A percentile compares a stretch with the other conserved stretches of the same genome.
These are phyloP conservation scores for Leucogyrophana mollusca DNA, from an alignment of 768 basidiomycete genomes.

Conservation along the genomic window DNA sequence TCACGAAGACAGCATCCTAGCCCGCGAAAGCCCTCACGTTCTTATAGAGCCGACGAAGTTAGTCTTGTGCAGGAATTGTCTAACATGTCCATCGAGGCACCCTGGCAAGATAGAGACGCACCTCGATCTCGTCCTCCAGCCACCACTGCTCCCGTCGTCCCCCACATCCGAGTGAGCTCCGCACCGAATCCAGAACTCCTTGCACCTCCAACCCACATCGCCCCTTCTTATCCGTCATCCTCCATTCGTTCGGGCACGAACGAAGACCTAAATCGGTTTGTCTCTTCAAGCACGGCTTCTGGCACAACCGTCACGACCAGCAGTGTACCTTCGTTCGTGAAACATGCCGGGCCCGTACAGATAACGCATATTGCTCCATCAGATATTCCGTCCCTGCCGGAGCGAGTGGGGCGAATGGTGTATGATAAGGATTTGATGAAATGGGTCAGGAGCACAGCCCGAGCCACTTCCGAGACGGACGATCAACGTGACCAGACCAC, in stretches of 20 bases:
- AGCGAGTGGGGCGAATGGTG: slow-evolving; percentile 83
- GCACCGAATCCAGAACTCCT: slow-evolving; percentile 25
- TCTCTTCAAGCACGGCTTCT: slow-evolving; percentile 85
- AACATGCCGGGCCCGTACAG: slow-evolving; percentile 77
- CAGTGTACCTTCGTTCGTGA: slow-evolving; percentile 80
- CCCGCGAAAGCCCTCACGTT: slow-evolving; percentile 41
- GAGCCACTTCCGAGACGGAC: slow-evolving; percentile 27
- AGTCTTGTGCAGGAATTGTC: slow-evolving; percentile 41
- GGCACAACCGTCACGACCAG: slow-evolving; percentile 68
- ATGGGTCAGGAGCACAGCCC: slow-evolving; percentile 71
- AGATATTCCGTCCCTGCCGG: slow-evolving; percentile 73
- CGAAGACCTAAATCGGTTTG: slow-evolving; percentile 84
- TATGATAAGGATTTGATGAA: slow-evolving; percentile 82
- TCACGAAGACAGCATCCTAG: slow-evolving; percentile 39
- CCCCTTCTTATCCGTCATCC: slow-evolving; percentile 45
- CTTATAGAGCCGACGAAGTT: slow-evolving; percentile 39
- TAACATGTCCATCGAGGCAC: slow-evolving; percentile 42
- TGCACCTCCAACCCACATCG: slow-evolving; percentile 28
- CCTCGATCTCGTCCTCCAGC: slow-evolving; percentile 14
- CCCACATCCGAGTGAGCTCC: slow-evolving; percentile 27
- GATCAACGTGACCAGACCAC: slow-evolving; percentile 28
- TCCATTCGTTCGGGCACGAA: slow-evolving; percentile 52
- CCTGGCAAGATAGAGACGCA: slow-evolving; percentile 26
- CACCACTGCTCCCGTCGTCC: slow-evolving; percentile 13
- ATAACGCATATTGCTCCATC: slow-evolving; percentile 79